A percentile compares a stretch with the other conserved stretches of the same genome.
phyloP scores from a whole-genome alignment of 768 basidiomycete species.

The Mycena pura region DNA sequence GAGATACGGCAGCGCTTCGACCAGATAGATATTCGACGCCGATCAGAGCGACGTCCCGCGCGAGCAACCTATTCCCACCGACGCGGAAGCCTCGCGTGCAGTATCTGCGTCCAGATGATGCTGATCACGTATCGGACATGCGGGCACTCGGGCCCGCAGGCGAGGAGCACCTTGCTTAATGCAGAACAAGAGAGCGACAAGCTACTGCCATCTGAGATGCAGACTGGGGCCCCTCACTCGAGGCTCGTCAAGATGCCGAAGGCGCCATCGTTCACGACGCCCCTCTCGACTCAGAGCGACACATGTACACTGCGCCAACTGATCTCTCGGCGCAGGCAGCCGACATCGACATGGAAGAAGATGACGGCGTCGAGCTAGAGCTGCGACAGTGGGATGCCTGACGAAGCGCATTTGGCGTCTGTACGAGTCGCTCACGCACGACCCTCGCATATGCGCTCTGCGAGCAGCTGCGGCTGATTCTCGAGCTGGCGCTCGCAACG shows the following conservation, averaged over 20 bases:
- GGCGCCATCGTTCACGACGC: slow-evolving; percentile 53
- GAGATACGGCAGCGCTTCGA: slow-evolving; percentile 84
- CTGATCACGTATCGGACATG: slow-evolving; percentile 73
- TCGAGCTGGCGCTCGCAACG: slow-evolving; percentile 94
- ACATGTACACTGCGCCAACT: slow-evolving; percentile 21
- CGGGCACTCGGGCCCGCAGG: slow-evolving; percentile 90
- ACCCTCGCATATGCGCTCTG: slow-evolving; percentile 91
- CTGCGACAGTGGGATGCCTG: slow-evolving; percentile 66
- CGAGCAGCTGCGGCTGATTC: slow-evolving; percentile 94
- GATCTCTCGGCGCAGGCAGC: slow-evolving; percentile 38
- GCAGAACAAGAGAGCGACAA: slow-evolving; percentile 48
- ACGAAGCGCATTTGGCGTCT: slow-evolving; percentile 80
- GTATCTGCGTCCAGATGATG: slow-evolving; percentile 75
- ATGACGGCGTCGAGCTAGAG: slow-evolving; percentile 49
- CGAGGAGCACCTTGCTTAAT: slow-evolving; percentile 82
- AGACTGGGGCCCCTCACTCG: slow-evolving; percentile 38
- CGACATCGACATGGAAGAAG: slow-evolving; percentile 43
- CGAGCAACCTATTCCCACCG: slow-evolving; percentile 40
- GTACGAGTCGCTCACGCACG: slow-evolving; percentile 90
- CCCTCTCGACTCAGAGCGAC: slow-evolving; percentile 25
- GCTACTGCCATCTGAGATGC: slow-evolving; percentile 58
- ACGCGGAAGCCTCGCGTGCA: slow-evolving; percentile 62
- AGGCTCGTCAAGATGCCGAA: slow-evolving; percentile 44
- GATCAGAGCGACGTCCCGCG: slow-evolving; percentile 42
- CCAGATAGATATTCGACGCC: slow-evolving; percentile 83